Evolutionary conservation across 768 basidiomycete genomes (phyloP), one percentile per base, ranked within the genome.

Genomic region (Pisolithus microcarpus): DNA sequence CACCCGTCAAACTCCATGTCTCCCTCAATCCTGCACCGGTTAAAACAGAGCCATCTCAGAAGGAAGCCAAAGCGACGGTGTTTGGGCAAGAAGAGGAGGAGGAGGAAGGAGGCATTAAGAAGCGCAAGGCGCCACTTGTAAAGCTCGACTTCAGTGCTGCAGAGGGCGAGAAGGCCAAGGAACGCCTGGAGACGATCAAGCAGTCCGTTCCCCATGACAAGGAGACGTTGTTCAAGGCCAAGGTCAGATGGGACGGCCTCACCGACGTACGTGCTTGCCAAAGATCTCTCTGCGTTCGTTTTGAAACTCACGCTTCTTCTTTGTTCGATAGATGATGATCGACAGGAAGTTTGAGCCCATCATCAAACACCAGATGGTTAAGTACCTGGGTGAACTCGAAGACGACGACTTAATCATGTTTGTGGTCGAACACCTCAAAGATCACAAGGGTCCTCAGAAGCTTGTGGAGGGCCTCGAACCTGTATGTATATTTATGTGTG

Each of bases 351-450:
- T 97, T 16, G 87, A 91, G 65, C 85, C 90, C 28, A 71, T 94
- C 48, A 81, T 92, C 24, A 87, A 89, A 56, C 79, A 80, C 7
- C 76, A 86, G 57, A 91, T 97, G 82, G 76, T 79, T 34, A 86
- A 87, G 64, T 91, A 88, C 60, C 80, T 97, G 11, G 93, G 92
- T 52, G 91, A 94, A 61, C 77, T 92, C 61, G 90, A 93, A 54
- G 93, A 95, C 61, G 90, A 93, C 55, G 93, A 97, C 62, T 76
- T 96, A 53, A 85, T 92, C 51, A 89, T 95, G 81, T 96, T 92
- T 65, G 91, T 89, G 7, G 71, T 95, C 11, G 93, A 96, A 65
- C 91, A 95, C 64, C 71, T 96, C 43, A 89, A 90, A 65, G 94
- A 95, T 57, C 87, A 90, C 63, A 94, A 93, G 61, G 73, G 80